phyloP scores from a whole-genome alignment of 1,284 basidiomycete genomes.

The Afroboletus lepidellus region DNA sequence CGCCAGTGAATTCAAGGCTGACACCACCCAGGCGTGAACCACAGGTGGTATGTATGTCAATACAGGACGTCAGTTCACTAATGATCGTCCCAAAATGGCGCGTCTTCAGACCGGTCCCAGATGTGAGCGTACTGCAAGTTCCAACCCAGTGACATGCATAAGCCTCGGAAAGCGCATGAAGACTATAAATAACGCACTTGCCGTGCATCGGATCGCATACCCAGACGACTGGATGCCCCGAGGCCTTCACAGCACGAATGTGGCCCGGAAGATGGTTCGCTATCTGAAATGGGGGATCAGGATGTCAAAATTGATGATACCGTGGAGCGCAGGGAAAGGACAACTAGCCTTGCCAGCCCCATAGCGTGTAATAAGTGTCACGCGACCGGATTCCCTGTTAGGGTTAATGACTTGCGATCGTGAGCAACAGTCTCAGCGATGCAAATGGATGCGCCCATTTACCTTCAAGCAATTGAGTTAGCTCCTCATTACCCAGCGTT shows the following conservation, averaged over 20 bases:
- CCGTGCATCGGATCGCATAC: constrained; percentile 98
- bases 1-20: constrained; percentile 95
- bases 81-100: constrained; percentile 92
- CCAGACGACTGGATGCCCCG: constrained; percentile 88
- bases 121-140: constrained; percentile 70
- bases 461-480: constrained; percentile 82
- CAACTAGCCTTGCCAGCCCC: constrained; percentile 76
- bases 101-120: constrained; percentile 79
- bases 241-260: constrained; percentile 80
- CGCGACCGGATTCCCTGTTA: constrained; percentile 74
- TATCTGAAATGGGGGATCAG: constrained; percentile 47
- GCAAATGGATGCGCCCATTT: constrained; percentile 29
- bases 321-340: background rate
- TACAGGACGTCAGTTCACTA: constrained; percentile 78
- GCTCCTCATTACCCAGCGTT: constrained; percentile 76
- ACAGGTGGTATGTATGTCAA: constrained; percentile 75
- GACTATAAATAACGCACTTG: constrained; percentile 57
- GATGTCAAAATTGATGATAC: background rate
- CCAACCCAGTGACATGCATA: background rate
- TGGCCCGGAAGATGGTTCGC: constrained; percentile 76
- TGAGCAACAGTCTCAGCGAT: background rate
- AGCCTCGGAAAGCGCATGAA: background rate
- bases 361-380: constrained; percentile 92
- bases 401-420: constrained; percentile 76
- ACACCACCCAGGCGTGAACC: constrained; percentile 88